Percentiles rank a stretch among this genome's conserved stretches.
Conservation (phyloP, 371 early-diverging fungal genomes). For the Rhizopus sp. region DNA sequence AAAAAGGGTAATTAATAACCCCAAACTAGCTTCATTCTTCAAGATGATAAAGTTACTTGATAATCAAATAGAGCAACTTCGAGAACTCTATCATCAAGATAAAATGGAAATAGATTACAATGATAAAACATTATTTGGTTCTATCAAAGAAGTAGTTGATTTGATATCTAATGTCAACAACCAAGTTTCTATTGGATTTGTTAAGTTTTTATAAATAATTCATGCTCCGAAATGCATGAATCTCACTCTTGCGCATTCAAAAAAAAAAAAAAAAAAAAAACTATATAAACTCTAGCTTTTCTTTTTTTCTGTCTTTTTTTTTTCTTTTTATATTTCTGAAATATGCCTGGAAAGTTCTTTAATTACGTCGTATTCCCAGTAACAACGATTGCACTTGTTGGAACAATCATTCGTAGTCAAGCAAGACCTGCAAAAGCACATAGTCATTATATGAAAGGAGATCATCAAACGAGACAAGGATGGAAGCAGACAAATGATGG, state of each 20-base stretch:
- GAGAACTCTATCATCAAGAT: constrained; percentile 14
- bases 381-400: constrained; percentile 34
- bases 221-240: neutral
- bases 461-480: constrained; percentile 28
- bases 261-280: constrained; percentile 1
- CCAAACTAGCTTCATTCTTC: neutral
- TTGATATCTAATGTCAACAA: constrained; percentile 5
- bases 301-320: neutral
- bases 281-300: neutral
- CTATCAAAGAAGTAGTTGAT: constrained; percentile 6
- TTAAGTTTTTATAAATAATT: neutral
- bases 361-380: constrained; percentile 37
- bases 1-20: neutral
- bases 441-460: constrained; percentile 32
- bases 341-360: constrained; percentile 22
- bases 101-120: constrained; percentile 7
- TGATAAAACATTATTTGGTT: neutral
- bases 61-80: constrained; percentile 8
- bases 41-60: constrained; percentile 9
- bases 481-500: constrained; percentile 49
- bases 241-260: neutral
- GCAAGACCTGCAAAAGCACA: constrained; percentile 43
- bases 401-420: constrained; percentile 40
- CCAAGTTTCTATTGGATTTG: constrained; percentile 14
- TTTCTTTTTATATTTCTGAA: neutral